A percentile compares a stretch with the other conserved stretches of the same genome.
Evolutionary conservation across 2,329 filamentous ascomycete species (phyloP).

Genomic region (Pyricularia grisea): DNA sequence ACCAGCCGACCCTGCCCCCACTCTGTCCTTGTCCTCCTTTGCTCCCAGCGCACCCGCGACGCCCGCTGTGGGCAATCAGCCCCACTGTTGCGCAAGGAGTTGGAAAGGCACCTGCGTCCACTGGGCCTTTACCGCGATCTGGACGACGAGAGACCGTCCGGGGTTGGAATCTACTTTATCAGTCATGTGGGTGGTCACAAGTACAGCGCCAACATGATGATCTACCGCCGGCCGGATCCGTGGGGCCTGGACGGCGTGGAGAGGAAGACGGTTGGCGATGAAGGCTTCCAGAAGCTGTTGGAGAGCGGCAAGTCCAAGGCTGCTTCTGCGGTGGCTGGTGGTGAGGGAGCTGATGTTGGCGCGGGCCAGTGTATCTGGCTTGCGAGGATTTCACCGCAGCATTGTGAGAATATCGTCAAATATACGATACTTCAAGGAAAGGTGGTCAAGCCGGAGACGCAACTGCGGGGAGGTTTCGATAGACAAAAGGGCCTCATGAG

Average conservation of each 20-base stretch:
- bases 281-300: constrained; percentile 22
- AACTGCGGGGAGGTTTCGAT: constrained; percentile 88
- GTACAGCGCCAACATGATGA: constrained; percentile 87
- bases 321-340: constrained; percentile 18
- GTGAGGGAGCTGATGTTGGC: constrained; percentile 36
- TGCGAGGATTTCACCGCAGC: constrained; percentile 72
- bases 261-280: constrained; percentile 25
- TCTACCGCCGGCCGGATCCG: constrained; percentile 63
- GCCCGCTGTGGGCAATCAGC: constrained; percentile 91
- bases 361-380: constrained; percentile 91
- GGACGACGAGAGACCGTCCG: constrained; percentile 80
- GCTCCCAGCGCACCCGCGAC: constrained; percentile 89
- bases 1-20: constrained; percentile 63
- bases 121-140: constrained; percentile 79
- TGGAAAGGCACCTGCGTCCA: constrained; percentile 80
- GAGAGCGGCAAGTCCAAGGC: constrained; percentile 17
- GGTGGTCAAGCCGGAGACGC: constrained; percentile 77
- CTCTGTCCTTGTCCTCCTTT: constrained; percentile 80
- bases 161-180: constrained; percentile 94
- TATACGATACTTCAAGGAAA: constrained; percentile 91
- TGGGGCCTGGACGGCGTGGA: constrained; percentile 41
- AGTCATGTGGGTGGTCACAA: constrained; percentile 95
- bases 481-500: constrained; percentile 69
- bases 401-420: constrained; percentile 84
- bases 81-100: constrained; percentile 76